phyloP scores from a whole-genome alignment of 371 early-diverging fungal species.

The Circinella umbellata region DNA sequence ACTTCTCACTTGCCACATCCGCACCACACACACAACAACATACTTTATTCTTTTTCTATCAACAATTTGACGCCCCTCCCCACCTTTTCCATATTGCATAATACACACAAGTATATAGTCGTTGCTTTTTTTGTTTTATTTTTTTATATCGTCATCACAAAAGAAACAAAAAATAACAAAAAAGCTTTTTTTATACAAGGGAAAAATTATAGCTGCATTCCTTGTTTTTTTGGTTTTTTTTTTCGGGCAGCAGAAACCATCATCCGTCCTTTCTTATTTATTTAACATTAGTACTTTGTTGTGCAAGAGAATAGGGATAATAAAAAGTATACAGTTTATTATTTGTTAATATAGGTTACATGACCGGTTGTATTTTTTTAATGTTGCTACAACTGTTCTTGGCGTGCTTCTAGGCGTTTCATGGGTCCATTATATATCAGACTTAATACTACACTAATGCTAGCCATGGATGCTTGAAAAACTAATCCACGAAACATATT shows the following conservation, averaged over 20 bases:
- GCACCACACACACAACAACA: not conserved
- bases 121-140: slow-evolving; percentile 1
- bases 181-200: not conserved
- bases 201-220: not conserved
- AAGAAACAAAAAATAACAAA: not conserved
- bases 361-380: not conserved
- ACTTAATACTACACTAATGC: slow-evolving; percentile 32
- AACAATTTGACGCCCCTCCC: not conserved
- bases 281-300: no score
- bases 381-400: not conserved
- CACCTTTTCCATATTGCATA: slow-evolving; percentile 4
- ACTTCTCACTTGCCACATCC: no score
- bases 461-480: slow-evolving; percentile 44
- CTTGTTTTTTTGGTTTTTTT: not conserved
- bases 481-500: slow-evolving; percentile 40
- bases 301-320: no score
- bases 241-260: no score
- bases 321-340: no score
- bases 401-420: slow-evolving; percentile 21
- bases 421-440: slow-evolving; percentile 43
- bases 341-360: no score
- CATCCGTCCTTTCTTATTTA: not conserved
- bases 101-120: slow-evolving; percentile 6
- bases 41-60: not conserved
- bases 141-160: not conserved